These are phyloP conservation scores for Trametes punicea DNA, from an alignment of 768 basidiomycete genomes.

Conservation along the genomic window DNA sequence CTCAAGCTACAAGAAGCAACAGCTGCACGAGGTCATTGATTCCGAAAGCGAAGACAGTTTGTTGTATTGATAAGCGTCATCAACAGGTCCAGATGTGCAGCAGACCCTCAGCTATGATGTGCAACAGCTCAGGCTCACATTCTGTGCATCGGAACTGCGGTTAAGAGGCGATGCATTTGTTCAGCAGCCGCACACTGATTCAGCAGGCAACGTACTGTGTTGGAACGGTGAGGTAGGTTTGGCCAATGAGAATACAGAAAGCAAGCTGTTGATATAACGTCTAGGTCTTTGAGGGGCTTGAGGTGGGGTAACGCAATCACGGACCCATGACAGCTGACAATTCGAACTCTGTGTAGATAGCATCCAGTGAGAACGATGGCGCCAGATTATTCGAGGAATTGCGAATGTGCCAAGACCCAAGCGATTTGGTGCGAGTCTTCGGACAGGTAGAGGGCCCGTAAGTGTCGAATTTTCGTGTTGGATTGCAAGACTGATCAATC, in stretches of 20 bases:
- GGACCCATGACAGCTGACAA: not conserved
- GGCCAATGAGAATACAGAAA: not conserved
- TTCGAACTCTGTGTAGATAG: constrained; percentile 41
- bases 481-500: not conserved
- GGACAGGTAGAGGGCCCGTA: constrained; percentile 79
- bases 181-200: constrained; percentile 61
- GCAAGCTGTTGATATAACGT: not conserved
- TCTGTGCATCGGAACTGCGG: constrained; percentile 74
- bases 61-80: not conserved
- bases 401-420: constrained; percentile 22
- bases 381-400: constrained; percentile 43
- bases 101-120: constrained; percentile 29
- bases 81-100: constrained; percentile 66
- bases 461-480: constrained; percentile 31
- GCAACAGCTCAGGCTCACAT: constrained; percentile 37
- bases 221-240: constrained; percentile 80
- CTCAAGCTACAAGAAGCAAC: constrained; percentile 46
- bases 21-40: constrained; percentile 51
- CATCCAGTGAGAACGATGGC: constrained; percentile 69
- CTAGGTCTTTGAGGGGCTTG: constrained; percentile 76
- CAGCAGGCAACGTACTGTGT: constrained; percentile 58
- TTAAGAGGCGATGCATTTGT: constrained; percentile 58
- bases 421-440: constrained; percentile 50
- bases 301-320: constrained; percentile 41
- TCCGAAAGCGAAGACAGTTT: not conserved